These are phyloP conservation scores for Clathrus columnatus DNA, from an alignment of 768 basidiomycete species.

Conservation along the genomic window DNA sequence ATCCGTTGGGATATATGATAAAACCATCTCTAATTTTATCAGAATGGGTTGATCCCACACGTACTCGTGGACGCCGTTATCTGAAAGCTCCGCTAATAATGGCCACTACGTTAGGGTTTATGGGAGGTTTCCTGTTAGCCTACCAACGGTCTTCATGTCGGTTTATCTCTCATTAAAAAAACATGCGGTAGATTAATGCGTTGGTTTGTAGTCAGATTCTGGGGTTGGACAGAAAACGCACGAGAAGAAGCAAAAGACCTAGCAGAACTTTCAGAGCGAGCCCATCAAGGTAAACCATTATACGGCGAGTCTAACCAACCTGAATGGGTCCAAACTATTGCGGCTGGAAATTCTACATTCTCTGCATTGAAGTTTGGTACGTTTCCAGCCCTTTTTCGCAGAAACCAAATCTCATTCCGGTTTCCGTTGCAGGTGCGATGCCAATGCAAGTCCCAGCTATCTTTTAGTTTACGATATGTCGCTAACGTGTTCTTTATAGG, in stretches of 20 bases:
- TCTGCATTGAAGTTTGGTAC: slow-evolving; percentile 89
- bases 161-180: slow-evolving; percentile 21
- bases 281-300: slow-evolving; percentile 70
- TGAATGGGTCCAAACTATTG: slow-evolving; percentile 77
- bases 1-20: slow-evolving; percentile 10
- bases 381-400: slow-evolving; percentile 19
- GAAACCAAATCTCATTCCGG: neutral
- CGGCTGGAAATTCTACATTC: slow-evolving; percentile 82
- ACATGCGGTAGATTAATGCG: neutral
- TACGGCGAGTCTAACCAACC: slow-evolving; percentile 81
- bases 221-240: slow-evolving; percentile 90
- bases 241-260: slow-evolving; percentile 72
- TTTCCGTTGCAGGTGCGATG: slow-evolving; percentile 26
- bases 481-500: slow-evolving; percentile 37
- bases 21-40: neutral
- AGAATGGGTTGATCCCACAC: slow-evolving; percentile 41
- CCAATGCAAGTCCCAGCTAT: slow-evolving; percentile 54
- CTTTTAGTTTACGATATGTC: neutral
- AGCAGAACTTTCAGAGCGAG: slow-evolving; percentile 68
- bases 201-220: slow-evolving; percentile 67
- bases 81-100: slow-evolving; percentile 37
- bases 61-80: slow-evolving; percentile 18
- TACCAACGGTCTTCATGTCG: slow-evolving; percentile 85
- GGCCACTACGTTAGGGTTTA: slow-evolving; percentile 73
- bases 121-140: slow-evolving; percentile 86